A percentile compares a stretch with the other conserved stretches of the same genome.
phyloP scores from a whole-genome alignment of 345 rosid genomes.

The Salix exigua region DNA sequence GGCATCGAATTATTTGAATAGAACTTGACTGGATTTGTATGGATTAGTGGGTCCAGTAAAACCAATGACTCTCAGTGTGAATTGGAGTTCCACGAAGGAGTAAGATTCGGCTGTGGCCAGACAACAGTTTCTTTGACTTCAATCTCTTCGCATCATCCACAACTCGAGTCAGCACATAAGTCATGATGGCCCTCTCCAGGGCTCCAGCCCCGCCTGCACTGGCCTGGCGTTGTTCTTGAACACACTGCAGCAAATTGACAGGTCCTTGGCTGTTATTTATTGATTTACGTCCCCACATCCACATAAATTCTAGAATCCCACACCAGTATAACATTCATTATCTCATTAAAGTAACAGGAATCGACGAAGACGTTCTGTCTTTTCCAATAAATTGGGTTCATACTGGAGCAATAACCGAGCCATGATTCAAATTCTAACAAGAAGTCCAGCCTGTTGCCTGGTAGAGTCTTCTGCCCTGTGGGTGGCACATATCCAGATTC shows the following conservation, averaged over 20 bases:
- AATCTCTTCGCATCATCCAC: background rate
- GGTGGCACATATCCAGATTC: too few species aligned
- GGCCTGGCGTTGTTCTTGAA: background rate
- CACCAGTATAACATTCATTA: background rate
- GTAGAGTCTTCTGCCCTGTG: background rate
- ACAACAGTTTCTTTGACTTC: background rate
- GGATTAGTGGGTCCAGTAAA: background rate
- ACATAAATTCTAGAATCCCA: background rate
- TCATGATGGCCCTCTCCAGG: background rate
- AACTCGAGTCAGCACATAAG: background rate
- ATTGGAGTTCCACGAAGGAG: background rate
- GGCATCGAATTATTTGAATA: background rate
- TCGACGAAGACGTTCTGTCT: background rate
- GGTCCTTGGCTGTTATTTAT: background rate
- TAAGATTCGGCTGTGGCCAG: background rate
- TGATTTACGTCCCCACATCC: background rate
- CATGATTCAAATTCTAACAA: background rate
- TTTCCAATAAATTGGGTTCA: background rate
- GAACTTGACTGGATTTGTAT: background rate
- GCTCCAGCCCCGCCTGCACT: background rate
- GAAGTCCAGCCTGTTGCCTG: background rate
- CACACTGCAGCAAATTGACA: too few species aligned
- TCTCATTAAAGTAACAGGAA: background rate
- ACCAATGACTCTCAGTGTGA: background rate
- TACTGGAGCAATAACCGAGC: background rate